A percentile compares a stretch with the other conserved stretches of the same genome.
Evolutionary conservation across 441 rosid genomes (phyloP).

Genomic region (Melastoma candidum): DNA sequence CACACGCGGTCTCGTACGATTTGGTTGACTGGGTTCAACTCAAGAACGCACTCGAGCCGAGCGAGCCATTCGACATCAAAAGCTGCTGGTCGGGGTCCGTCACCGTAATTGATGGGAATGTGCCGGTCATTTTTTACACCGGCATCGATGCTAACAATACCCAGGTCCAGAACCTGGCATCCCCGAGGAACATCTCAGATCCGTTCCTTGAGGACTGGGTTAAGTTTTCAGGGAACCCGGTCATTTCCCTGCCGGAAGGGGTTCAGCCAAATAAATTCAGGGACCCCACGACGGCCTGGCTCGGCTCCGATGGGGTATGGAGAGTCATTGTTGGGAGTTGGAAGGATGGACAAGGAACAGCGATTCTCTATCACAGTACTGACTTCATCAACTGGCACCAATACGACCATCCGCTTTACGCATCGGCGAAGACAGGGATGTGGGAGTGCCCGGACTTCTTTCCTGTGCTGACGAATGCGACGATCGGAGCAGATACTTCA

Average conservation of each 20-base stretch:
- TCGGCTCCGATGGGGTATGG: slow-evolving; percentile 34
- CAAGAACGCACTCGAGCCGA: slow-evolving; percentile 35
- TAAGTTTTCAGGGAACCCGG: slow-evolving; percentile 31
- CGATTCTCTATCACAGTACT: slow-evolving; percentile 27
- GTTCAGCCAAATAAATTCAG: slow-evolving; percentile 29
- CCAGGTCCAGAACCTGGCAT: slow-evolving; percentile 48
- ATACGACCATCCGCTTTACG: slow-evolving; percentile 25
- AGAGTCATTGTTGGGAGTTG: slow-evolving; percentile 34
- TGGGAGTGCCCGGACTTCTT: slow-evolving; percentile 54
- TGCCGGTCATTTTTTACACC: slow-evolving; percentile 41
- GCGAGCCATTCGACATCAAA: slow-evolving; percentile 35
- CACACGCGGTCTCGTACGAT: slow-evolving; percentile 44
- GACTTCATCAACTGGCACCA: slow-evolving; percentile 37
- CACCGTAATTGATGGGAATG: slow-evolving; percentile 32
- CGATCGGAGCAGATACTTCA: slow-evolving; percentile 33
- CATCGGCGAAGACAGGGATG: slow-evolving; percentile 23
- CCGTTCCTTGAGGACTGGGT: slow-evolving; percentile 40
- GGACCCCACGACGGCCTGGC: slow-evolving; percentile 56
- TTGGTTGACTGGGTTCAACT: slow-evolving; percentile 47
- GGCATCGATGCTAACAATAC: slow-evolving; percentile 27
- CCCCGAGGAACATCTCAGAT: slow-evolving; percentile 31
- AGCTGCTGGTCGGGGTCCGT: slow-evolving; percentile 54
- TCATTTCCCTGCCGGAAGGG: slow-evolving; percentile 28
- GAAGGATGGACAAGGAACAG: slow-evolving; percentile 24
- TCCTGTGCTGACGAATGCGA: slow-evolving; percentile 31